These are phyloP conservation scores for Fraxinus velutina DNA, from an alignment of 305 asterid genomes.

Conservation along the genomic window DNA sequence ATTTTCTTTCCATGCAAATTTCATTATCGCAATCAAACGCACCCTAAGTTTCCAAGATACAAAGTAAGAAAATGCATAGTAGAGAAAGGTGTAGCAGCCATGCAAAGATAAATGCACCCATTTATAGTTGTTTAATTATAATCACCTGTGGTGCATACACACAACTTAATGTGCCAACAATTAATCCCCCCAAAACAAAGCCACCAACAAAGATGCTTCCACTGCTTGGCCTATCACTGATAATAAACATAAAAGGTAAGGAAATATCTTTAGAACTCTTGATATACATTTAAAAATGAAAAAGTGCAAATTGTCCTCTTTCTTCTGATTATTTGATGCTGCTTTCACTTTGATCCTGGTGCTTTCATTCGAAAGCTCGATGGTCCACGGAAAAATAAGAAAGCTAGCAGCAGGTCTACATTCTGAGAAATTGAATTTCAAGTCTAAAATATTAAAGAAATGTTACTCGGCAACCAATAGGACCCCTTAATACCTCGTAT, in stretches of 20 bases:
- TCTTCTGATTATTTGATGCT: not conserved
- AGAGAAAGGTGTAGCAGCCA: constrained; percentile 7
- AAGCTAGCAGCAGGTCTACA: not conserved
- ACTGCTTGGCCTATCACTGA: constrained; percentile 57
- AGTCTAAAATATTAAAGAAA: not conserved
- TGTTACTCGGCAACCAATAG: not conserved
- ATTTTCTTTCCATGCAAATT: no score
- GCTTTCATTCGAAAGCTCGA: not conserved
- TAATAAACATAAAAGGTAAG: constrained; percentile 31
- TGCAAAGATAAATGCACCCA: constrained; percentile 15
- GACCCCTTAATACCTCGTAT: not conserved
- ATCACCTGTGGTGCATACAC: constrained; percentile 91
- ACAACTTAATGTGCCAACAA: constrained; percentile 83
- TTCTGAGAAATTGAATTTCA: not conserved
- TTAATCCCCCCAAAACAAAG: constrained; percentile 79
- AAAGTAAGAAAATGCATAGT: not conserved
- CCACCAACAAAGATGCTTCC: constrained; percentile 74
- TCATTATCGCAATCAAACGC: no score
- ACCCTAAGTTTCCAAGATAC: not conserved
- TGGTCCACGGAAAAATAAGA: not conserved
- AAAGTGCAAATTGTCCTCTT: not conserved
- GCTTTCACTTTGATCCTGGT: not conserved
- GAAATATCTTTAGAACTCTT: not conserved
- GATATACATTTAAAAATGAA: not conserved
- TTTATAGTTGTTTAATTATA: not conserved